Conservation (phyloP, 2,329 filamentous ascomycete genomes). For the Cordyceps javanica region DNA sequence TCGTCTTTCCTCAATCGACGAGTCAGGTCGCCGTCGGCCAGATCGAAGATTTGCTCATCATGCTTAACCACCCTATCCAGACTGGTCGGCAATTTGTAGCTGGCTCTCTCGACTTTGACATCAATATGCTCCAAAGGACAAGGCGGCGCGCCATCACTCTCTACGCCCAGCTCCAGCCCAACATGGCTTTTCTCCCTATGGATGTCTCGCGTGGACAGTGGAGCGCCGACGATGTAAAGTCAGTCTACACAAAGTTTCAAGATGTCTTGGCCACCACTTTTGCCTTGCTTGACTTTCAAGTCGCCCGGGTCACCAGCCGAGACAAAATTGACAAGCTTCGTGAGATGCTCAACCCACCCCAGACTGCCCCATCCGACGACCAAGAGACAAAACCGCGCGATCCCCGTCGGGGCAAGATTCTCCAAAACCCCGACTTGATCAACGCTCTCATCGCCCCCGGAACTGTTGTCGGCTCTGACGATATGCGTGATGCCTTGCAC, state of each 20-base stretch:
- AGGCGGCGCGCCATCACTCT: conserved; percentile 25
- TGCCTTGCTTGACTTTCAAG: conserved; percentile 37
- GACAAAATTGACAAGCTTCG: conserved; percentile 15
- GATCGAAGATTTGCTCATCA: conserved; percentile 25
- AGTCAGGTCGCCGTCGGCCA: conserved; percentile 35
- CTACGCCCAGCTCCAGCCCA: conserved; percentile 33
- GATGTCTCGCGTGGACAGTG: conserved; percentile 41
- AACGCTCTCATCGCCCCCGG: conserved; percentile 33
- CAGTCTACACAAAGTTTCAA: conserved; percentile 30
- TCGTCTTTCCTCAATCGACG: conserved; percentile 45
- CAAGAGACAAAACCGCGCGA: conserved; percentile 13
- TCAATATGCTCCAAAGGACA: conserved; percentile 21
- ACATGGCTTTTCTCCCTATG: conserved; percentile 37
- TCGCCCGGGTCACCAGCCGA: conserved; percentile 23
- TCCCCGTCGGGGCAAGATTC: conserved; percentile 21
- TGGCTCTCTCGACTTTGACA: conserved; percentile 19
- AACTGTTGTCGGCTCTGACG: conserved; percentile 23
- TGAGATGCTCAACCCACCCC: neutral
- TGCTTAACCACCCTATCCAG: conserved; percentile 27
- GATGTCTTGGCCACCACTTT: conserved; percentile 28
- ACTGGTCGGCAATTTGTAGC: conserved; percentile 22
- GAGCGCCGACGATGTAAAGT: conserved; percentile 36
- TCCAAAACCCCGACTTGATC: conserved; percentile 29
- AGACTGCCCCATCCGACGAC: neutral
- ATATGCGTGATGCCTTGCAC: conserved; percentile 27